Percentiles rank a stretch among this genome's conserved stretches.
phyloP scores from a whole-genome alignment of 257 asterid genomes.

The Fraxinus pennsylvanica region DNA sequence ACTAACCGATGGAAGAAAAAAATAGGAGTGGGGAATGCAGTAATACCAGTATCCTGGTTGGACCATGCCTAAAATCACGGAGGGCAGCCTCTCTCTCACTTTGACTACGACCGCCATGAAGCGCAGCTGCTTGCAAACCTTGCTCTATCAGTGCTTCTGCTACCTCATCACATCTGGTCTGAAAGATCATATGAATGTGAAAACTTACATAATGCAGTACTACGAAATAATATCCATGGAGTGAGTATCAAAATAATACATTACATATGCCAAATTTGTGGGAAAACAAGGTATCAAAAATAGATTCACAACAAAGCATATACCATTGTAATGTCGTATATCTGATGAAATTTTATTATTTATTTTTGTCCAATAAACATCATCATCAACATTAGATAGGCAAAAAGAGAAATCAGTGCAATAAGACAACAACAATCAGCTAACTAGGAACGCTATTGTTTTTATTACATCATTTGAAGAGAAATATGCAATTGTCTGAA shows the following conservation, averaged over 20 bases:
- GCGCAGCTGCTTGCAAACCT: conserved; percentile 79
- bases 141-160: conserved; percentile 81
- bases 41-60: conserved; percentile 68
- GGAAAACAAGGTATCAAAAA: not conserved
- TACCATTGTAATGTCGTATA: not conserved
- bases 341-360: not conserved
- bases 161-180: conserved; percentile 89
- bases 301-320: not conserved
- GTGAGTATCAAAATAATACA: not conserved
- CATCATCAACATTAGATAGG: not conserved
- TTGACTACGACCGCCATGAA: conserved; percentile 95
- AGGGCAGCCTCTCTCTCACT: conserved; percentile 86
- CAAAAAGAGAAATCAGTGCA: not conserved
- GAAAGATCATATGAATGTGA: conserved; percentile 38
- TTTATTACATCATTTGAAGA: not conserved
- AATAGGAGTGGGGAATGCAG: not conserved
- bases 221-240: not conserved
- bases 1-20: conserved; percentile 2
- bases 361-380: not conserved
- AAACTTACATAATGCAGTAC: conserved; percentile 25
- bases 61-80: conserved; percentile 74
- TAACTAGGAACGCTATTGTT: not conserved
- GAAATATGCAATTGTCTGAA: not conserved
- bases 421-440: not conserved
- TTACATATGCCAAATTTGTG: not conserved